A percentile compares a stretch with the other conserved stretches of the same genome.
Conservation (phyloP, 2,329 filamentous ascomycete genomes). For the Curvularia sp. region DNA sequence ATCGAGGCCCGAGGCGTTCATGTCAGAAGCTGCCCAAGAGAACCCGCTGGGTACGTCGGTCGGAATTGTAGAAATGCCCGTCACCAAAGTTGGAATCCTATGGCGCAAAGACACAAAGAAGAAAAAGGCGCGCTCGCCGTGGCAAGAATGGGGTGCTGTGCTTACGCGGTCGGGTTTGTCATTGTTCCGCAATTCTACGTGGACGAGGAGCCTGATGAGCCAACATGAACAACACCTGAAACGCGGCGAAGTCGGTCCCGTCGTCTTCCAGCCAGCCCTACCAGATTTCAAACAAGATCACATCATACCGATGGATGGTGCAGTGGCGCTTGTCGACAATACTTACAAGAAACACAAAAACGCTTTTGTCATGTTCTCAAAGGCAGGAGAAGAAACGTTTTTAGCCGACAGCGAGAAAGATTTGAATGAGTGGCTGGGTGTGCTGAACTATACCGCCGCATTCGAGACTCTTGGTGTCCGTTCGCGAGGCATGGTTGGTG, state of each 20-base stretch:
- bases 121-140: conserved; percentile 91
- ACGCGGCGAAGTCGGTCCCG: conserved; percentile 75
- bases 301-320: conserved; percentile 90
- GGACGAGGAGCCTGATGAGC: conserved; percentile 89
- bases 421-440: conserved; percentile 95
- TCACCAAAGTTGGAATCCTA: conserved; percentile 91
- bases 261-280: conserved; percentile 89
- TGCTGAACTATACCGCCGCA: conserved; percentile 94
- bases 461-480: conserved; percentile 91
- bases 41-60: conserved; percentile 83
- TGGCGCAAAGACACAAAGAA: conserved; percentile 96
- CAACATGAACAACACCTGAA: conserved; percentile 86
- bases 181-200: conserved; percentile 91
- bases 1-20: conserved; percentile 93
- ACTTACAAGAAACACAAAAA: conserved; percentile 96
- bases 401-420: conserved; percentile 89
- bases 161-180: conserved; percentile 97
- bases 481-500: conserved; percentile 85
- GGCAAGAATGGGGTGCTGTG: conserved; percentile 98
- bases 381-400: conserved; percentile 84
- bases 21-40: conserved; percentile 82
- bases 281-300: conserved; percentile 93
- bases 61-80: conserved; percentile 95
- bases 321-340: conserved; percentile 84
- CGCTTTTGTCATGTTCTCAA: conserved; percentile 88